Evolutionary conservation across 257 asterid species (phyloP), one percentile per base, ranked within the genome.

Genomic region (Echium plantagineum): DNA sequence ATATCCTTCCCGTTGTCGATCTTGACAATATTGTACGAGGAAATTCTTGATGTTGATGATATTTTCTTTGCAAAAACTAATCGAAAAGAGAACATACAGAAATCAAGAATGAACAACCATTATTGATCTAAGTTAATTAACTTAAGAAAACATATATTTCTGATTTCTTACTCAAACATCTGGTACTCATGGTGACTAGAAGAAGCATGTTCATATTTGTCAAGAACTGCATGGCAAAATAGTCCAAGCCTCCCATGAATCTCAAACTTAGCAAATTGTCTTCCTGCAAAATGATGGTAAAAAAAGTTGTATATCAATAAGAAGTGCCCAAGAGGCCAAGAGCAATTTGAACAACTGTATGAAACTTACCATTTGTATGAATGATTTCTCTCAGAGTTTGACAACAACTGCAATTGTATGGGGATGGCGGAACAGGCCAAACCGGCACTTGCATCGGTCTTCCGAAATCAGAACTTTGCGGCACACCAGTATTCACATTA

Each of bases 241-340:
- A 72, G 26, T 24, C 95, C 94, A 15, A 89, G 21, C 57, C 74
- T 66, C 66, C 95, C 97, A 69, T 83, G 90, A 56, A 89, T 70
- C 16, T 77, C 83, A 68, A 89, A 82, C 75, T 73, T 83, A 56
- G 66, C 60, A 24, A 76, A 68, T 12, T 55, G 52, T 56, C 35
- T 57, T 12, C 87, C 96, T 88, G 48, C 52, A 49, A 62, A 21
- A 7, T 54, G 58, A 22, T 4, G 1, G 0, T 16, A 1, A 35
- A 15, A 10, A 22, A 17, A n/a, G 6, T 3, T 24, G 26, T 24
- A 24, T 24, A 24, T 24, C 8, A n/a, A 9, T 7, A 3, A n/a
- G 21, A 52, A 19, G 17, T n/a, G n/a, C 15, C n/a, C n/a, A 12
- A 16, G 18, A 19, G n/a, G 16, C n/a, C n/a, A 12, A 16, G 18